phyloP scores from a whole-genome alignment of 352 stramenopile genomes.

The Blastocystis sp. region DNA sequence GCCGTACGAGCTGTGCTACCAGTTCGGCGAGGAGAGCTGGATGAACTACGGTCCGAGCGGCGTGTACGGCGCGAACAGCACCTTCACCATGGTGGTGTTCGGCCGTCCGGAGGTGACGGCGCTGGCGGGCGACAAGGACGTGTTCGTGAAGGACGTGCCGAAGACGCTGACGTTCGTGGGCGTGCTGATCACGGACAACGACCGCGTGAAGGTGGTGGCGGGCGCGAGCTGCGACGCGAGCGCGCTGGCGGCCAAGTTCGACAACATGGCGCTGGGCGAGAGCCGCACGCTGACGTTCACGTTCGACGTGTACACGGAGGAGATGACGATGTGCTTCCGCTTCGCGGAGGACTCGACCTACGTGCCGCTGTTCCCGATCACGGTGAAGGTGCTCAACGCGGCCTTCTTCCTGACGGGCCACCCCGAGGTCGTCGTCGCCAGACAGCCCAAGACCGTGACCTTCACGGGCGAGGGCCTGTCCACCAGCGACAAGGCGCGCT shows the following conservation, averaged over 20 bases:
- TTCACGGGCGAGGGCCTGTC: conserved; percentile 18
- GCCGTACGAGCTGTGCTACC: conserved; percentile 67
- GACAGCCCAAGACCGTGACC: conserved; percentile 47
- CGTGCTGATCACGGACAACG: conserved; percentile 17
- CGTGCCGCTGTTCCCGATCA: conserved; percentile 56
- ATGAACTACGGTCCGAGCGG: conserved; percentile 60
- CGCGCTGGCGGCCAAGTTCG: conserved; percentile 35
- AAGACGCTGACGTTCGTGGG: conserved; percentile 61
- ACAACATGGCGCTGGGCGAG: conserved; percentile 55
- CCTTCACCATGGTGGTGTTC: conserved; percentile 61
- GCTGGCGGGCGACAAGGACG: conserved; percentile 14
- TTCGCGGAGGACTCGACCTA: conserved; percentile 47
- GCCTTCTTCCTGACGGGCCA: conserved; percentile 30
- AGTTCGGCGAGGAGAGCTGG: conserved; percentile 60
- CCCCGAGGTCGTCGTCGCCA: conserved; percentile 45
- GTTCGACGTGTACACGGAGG: conserved; percentile 27
- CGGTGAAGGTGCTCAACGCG: conserved; percentile 50
- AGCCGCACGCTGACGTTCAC: conserved; percentile 25
- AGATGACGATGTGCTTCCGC: conserved; percentile 59
- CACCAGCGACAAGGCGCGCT: neutral
- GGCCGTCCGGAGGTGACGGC: conserved; percentile 48
- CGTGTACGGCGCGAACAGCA: conserved; percentile 18
- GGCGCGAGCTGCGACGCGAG: neutral
- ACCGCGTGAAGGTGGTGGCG: conserved; percentile 65
- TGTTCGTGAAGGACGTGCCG: conserved; percentile 56